Evolutionary conservation across 345 rosid genomes (phyloP).

Genomic region (Eucalyptus marginata): DNA sequence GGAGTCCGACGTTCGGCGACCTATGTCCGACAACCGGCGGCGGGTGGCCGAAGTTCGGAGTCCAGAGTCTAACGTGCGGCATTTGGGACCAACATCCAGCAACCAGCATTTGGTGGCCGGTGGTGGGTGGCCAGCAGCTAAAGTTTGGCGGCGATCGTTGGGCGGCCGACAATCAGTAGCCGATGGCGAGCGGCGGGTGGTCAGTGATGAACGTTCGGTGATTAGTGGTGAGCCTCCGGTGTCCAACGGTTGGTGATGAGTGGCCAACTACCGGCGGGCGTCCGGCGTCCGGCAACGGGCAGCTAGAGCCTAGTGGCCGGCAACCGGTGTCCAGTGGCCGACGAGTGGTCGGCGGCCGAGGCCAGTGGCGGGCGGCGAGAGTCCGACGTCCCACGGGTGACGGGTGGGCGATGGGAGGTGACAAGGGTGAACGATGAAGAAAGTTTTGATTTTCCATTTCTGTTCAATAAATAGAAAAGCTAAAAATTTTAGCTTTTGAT

Average conservation of each 20-base stretch:
- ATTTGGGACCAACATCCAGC: fast-evolving
- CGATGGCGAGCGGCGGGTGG: fast-evolving
- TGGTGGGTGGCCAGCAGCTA: fast-evolving
- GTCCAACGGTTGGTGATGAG: too few species aligned
- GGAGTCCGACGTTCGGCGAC: fast-evolving
- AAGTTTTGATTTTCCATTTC: too few species aligned
- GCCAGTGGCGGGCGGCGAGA: fast-evolving
- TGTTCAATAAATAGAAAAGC: too few species aligned
- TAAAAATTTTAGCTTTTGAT: too few species aligned
- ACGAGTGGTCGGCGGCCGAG: fast-evolving
- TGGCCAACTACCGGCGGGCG: fast-evolving
- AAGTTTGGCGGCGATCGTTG: fast-evolving
- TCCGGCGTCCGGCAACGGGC: too few species aligned
- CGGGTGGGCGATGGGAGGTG: fast-evolving
- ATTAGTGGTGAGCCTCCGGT: too few species aligned
- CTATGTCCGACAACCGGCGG: fast-evolving
- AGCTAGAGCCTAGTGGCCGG: fast-evolving
- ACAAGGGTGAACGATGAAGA: too few species aligned
- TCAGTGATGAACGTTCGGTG: fast-evolving
- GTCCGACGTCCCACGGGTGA: fast-evolving
- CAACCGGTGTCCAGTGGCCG: too few species aligned
- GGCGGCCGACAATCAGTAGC: fast-evolving
- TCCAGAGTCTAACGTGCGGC: too few species aligned
- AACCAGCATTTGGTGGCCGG: fast-evolving
- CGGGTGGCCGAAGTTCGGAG: too few species aligned